These are phyloP conservation scores for Turritis glabra DNA, from an alignment of 345 rosid genomes.

Conservation along the genomic window DNA sequence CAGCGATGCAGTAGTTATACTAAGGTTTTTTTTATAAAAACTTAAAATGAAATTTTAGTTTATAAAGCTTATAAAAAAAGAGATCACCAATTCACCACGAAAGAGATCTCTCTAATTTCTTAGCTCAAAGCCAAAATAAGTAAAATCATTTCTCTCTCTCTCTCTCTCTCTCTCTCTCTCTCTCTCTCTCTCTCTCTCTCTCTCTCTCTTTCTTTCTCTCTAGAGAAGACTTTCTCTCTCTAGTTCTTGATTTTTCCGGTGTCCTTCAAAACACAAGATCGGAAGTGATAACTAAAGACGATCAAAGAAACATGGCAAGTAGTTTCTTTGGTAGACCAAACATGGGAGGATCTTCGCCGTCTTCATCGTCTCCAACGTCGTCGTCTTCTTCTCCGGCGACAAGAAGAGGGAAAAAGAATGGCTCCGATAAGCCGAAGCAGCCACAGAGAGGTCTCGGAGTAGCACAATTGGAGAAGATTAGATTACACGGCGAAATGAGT, in stretches of 20 bases:
- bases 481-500: slow-evolving; percentile 69
- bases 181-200: slow-evolving; percentile 28
- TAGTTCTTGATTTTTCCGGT: slow-evolving; percentile 15
- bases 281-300: too few relatives aligned
- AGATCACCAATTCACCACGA: slow-evolving; percentile 29
- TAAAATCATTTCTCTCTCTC: background rate
- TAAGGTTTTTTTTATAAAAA: slow-evolving; percentile 37
- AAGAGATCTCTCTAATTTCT: slow-evolving; percentile 50
- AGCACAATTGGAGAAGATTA: slow-evolving; percentile 92
- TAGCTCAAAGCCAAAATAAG: slow-evolving; percentile 24
- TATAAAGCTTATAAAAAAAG: slow-evolving; percentile 23
- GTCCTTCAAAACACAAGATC: too few relatives aligned
- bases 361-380: slow-evolving; percentile 34
- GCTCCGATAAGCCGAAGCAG: slow-evolving; percentile 77
- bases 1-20: slow-evolving; percentile 88
- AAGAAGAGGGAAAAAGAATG: slow-evolving; percentile 73
- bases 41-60: background rate
- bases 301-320: slow-evolving; percentile 58
- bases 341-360: slow-evolving; percentile 40
- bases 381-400: slow-evolving; percentile 55
- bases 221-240: slow-evolving; percentile 30
- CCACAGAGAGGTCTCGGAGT: slow-evolving; percentile 99
- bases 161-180: slow-evolving; percentile 29
- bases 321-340: slow-evolving; percentile 71
- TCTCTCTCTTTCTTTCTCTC: slow-evolving; percentile 14